Evolutionary conservation across 2,329 filamentous ascomycete species (phyloP), one percentile per base, ranked within the genome.

Genomic region (Kalaharituber pfeilii): DNA sequence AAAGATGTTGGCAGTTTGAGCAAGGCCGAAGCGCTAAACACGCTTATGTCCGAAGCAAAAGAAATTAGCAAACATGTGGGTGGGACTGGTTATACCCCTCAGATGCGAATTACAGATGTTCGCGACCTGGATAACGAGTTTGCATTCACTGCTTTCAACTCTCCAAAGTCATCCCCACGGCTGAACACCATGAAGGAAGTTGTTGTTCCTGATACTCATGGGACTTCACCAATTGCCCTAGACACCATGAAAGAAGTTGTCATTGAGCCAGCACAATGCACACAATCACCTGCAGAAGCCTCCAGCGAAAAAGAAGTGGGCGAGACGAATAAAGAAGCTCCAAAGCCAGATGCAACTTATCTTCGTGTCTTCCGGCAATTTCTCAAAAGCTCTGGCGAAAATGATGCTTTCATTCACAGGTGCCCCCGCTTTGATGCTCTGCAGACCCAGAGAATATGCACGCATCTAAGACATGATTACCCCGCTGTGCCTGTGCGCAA

Each of bases 381-480:
- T 61, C 71, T 81, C 47, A 75, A 84, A 56, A 77, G 78, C 28
- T 79, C 78, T 13, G 79, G 78, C 54, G 73, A 74, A 52, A 72
- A 74, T 18, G 91, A 96, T 67, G 80, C 82, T 8, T 94, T 94
- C 66, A 77, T 94, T 53, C 84, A 94, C 67, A 82, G 86, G 42
- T 79, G 86, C 54, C 77, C 84, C 24, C 82, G 91, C 50, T 93
- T 89, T 56, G 89, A 96, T 66, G 86, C 86, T 24, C 74, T 95
- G 49, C 89, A 95, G 66, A 79, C 86, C 26, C 79, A 84, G 64
- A 82, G 91, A 36, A 75, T 88, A 54, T 86, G 82, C 65, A 83
- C 85, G 65, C 84, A 87, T 65, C 78, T 96, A 20, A 76, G 86
- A 28, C 87, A 88, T 62, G 91, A 86, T 66, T 93, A 85, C 66